A percentile compares a stretch with the other conserved stretches of the same genome.
Conservation (phyloP, 106 monocot species). For the Agapanthus africanus region DNA sequence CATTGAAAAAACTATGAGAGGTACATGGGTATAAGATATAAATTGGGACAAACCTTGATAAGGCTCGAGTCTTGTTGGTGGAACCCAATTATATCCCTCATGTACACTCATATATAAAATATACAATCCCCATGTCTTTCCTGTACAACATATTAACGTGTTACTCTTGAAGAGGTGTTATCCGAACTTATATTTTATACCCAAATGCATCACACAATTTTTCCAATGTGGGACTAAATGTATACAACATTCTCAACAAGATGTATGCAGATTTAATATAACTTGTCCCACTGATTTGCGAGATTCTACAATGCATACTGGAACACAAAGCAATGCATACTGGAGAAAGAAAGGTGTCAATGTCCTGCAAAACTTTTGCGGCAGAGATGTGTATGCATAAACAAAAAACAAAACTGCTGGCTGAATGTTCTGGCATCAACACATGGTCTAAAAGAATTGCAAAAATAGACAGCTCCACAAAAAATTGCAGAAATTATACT, state of each 20-base stretch:
- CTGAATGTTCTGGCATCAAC: background rate
- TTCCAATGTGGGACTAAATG: too few species aligned
- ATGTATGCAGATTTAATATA: background rate
- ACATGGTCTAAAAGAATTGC: background rate
- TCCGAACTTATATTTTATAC: too few species aligned
- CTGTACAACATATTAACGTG: too few species aligned
- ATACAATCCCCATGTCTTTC: too few species aligned
- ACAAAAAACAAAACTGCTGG: background rate
- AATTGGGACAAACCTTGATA: too few species aligned
- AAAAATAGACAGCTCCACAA: background rate
- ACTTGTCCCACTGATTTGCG: background rate
- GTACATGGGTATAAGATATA: too few species aligned
- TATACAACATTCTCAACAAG: background rate
- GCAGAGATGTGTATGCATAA: background rate
- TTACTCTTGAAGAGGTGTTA: too few species aligned
- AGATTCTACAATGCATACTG: background rate
- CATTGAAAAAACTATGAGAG: too few species aligned
- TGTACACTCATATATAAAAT: too few species aligned
- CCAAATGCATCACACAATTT: too few species aligned
- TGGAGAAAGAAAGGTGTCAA: background rate
- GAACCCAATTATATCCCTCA: too few species aligned
- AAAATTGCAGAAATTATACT: background rate
- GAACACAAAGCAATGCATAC: background rate
- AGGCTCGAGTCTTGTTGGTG: too few species aligned
- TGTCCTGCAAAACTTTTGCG: background rate